phyloP scores from a whole-genome alignment of 1,139 yeast genomes.

The Sugiyamaella grinbergsii region DNA sequence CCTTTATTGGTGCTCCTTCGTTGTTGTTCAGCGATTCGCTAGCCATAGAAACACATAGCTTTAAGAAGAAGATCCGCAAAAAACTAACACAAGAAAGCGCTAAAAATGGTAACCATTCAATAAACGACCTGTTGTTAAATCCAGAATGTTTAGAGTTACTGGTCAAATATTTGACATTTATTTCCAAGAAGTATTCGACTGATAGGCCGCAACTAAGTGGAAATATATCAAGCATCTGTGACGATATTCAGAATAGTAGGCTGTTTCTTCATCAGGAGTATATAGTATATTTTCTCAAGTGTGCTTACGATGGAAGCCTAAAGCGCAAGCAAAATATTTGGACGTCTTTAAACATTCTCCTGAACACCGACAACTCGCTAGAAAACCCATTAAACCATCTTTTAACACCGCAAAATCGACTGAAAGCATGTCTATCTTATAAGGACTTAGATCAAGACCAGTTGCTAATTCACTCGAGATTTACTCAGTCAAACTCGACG shows the following conservation, averaged over 20 bases:
- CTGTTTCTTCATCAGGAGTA: slow-evolving; percentile 18
- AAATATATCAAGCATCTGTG: slow-evolving; percentile 6
- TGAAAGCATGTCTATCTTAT: background rate
- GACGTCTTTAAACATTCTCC: slow-evolving; percentile 3
- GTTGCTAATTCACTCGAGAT: background rate
- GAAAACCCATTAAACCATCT: background rate
- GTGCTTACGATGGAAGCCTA: slow-evolving; percentile 5
- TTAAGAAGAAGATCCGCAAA: slow-evolving; percentile 8
- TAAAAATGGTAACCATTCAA: background rate
- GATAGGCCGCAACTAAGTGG: slow-evolving; percentile 1
- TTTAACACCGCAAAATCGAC: background rate
- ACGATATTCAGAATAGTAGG: slow-evolving; percentile 2
- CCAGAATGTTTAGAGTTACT: background rate
- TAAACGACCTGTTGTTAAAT: background rate
- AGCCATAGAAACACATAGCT: background rate
- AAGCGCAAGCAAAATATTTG: slow-evolving; percentile 9
- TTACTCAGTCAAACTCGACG: slow-evolving; percentile 1
- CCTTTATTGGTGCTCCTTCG: slow-evolving; percentile 3
- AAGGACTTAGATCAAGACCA: slow-evolving; percentile 2
- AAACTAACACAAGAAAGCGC: background rate
- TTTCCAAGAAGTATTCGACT: slow-evolving; percentile 8
- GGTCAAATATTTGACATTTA: background rate
- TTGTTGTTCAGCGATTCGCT: slow-evolving; percentile 6
- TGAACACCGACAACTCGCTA: background rate
- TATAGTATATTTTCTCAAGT: slow-evolving; percentile 8